These are phyloP conservation scores for Podospora fimiseda DNA, from an alignment of 495 filamentous ascomycete genomes.

Conservation along the genomic window DNA sequence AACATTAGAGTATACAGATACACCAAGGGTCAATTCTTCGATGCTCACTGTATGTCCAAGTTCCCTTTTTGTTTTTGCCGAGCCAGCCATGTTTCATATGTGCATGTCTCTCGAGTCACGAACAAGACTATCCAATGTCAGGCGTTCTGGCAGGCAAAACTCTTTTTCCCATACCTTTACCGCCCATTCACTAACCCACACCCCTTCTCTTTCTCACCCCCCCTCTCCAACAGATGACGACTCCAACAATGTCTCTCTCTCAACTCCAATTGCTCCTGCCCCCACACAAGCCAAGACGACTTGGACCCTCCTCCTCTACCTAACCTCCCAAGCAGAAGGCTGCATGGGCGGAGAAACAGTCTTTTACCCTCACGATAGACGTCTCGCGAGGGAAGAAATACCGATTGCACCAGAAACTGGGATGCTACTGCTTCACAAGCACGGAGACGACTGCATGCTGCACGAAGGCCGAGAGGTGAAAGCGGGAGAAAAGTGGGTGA, in stretches of 20 bases:
- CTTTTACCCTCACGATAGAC: constrained; percentile 73
- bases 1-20: constrained; percentile 95
- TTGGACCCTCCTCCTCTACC: constrained; percentile 87
- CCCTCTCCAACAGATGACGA: constrained; percentile 61
- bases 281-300: constrained; percentile 64
- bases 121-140: not conserved
- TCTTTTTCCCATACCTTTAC: not conserved
- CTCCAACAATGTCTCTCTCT: constrained; percentile 58
- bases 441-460: constrained; percentile 83
- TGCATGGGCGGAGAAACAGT: constrained; percentile 75
- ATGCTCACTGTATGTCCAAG: constrained; percentile 78
- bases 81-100: not conserved
- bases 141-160: no score
- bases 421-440: constrained; percentile 78
- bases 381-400: constrained; percentile 52
- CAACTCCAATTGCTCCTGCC: constrained; percentile 21
- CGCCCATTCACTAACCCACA: no score
- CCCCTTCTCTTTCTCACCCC: not conserved
- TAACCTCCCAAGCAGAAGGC: constrained; percentile 52
- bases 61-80: no score
- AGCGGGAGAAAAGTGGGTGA: constrained; percentile 86
- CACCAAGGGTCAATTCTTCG: constrained; percentile 78
- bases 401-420: constrained; percentile 69
- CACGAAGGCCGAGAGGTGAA: constrained; percentile 80
- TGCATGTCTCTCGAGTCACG: not conserved